These are phyloP conservation scores for Edaphochlamys debaryana DNA, from an alignment of 139 green algal species.

Conservation along the genomic window DNA sequence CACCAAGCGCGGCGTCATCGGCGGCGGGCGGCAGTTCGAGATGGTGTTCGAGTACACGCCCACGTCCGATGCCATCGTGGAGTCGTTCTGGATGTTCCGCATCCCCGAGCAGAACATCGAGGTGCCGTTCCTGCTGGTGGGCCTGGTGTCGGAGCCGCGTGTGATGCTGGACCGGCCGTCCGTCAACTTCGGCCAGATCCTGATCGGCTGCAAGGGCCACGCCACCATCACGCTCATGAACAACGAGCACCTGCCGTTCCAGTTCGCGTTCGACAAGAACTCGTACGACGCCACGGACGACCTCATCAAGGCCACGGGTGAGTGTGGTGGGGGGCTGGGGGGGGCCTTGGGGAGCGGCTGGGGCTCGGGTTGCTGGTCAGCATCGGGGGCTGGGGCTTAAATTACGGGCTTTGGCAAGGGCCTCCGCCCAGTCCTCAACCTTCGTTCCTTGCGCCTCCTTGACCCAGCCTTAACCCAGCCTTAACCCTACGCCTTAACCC, in stretches of 20 bases:
- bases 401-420: no score
- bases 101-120: constrained; percentile 75
- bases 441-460: no score
- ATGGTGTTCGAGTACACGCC: constrained; percentile 88
- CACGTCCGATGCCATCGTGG: constrained; percentile 53
- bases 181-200: constrained; percentile 78
- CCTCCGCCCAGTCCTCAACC: no score
- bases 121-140: constrained; percentile 80
- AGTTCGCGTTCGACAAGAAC: constrained; percentile 75
- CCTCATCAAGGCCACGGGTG: constrained; percentile 53
- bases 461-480: no score
- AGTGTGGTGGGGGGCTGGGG: neutral
- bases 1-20: constrained; percentile 61
- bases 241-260: constrained; percentile 79
- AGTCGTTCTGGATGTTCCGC: constrained; percentile 82
- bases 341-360: no score
- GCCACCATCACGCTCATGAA: constrained; percentile 68
- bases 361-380: no score
- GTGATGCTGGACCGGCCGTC: constrained; percentile 74
- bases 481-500: no score
- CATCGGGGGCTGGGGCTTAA: no score
- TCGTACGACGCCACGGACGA: constrained; percentile 72
- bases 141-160: constrained; percentile 73
- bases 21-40: constrained; percentile 74
- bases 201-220: constrained; percentile 53